Base-by-base conservation (phyloP, 140 eudicot species). In the Erigeron philadelphicus region DNA sequence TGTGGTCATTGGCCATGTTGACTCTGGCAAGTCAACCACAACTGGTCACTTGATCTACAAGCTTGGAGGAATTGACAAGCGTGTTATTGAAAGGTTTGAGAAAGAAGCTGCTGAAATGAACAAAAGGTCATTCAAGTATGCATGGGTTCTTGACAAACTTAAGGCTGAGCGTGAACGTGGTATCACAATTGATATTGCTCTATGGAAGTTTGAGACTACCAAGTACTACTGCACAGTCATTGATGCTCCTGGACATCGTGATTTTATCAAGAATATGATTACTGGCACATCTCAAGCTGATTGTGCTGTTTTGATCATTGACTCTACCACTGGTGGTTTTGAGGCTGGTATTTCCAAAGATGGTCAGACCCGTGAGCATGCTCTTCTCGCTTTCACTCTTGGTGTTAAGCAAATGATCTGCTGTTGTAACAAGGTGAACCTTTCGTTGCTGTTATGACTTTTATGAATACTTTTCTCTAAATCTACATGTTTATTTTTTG, bases 331-430 rank as follows among this genome's bases (percentile, higher is more conserved):
- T 72, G 77, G 77, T 50, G 77, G 77, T 41, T 72, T 72, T 50
- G 77, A 72, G 11, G 77, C 77, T 72, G 77, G 77, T 72, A 72
- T 72, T 16, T 72, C 77, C 0, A 72, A 72, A 31, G 77, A 72
- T 17, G 77, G 77, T 49, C 77, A 72, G 71, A 72, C 77, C 46
- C 71, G 71, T 7, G 77, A 72, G 17, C 77, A 72, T 19, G 77
- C 77, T 49, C 54, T 72, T n/a, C 77, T 72, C 52, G 77, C 77
- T 63, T 72, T 72, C n/a, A 72, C 77, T 40, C 77, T 72, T 63
- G 77, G 77, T 62, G 77, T 72, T 11, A 72, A 62, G 62, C 77
- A 72, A 49, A 72, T 72, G 77, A 72, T 72, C 18, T 72, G 77
- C 31, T 72, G 77, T 62, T 72, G 77, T 13, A 72, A 63, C 64